Conservation (phyloP, 768 basidiomycete genomes). For the Tephrocybe rancida region DNA sequence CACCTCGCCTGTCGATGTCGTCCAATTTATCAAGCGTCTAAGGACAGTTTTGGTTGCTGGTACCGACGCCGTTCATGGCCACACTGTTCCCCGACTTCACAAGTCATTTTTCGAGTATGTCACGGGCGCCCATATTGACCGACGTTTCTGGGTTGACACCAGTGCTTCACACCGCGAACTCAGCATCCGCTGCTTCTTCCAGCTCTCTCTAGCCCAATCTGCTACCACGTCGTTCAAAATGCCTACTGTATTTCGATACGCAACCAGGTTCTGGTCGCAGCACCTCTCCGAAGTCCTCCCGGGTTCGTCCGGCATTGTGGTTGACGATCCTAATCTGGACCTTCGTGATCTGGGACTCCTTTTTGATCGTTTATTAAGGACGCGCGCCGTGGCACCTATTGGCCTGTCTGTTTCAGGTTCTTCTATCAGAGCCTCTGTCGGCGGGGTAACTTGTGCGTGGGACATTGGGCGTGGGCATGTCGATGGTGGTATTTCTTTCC, state of each 20-base stretch:
- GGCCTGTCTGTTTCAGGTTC: neutral
- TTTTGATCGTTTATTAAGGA: neutral
- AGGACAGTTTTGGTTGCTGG: slow-evolving; percentile 19
- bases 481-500: no score
- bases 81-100: slow-evolving; percentile 20
- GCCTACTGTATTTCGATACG: slow-evolving; percentile 6
- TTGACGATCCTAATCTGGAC: neutral
- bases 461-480: no score
- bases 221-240: neutral
- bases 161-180: slow-evolving; percentile 8
- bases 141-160: slow-evolving; percentile 3
- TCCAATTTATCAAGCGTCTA: slow-evolving; percentile 17
- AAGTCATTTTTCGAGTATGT: slow-evolving; percentile 20
- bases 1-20: slow-evolving; percentile 7
- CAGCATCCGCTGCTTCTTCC: slow-evolving; percentile 9
- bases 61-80: slow-evolving; percentile 4
- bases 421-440: no score
- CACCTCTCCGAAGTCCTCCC: neutral
- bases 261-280: slow-evolving; percentile 1
- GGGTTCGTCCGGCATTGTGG: neutral
- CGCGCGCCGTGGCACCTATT: neutral
- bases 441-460: no score
- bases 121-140: slow-evolving; percentile 7
- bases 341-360: neutral
- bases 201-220: neutral